Conservation (phyloP, 2,329 filamentous ascomycete species). For the Colletotrichum filicis region DNA sequence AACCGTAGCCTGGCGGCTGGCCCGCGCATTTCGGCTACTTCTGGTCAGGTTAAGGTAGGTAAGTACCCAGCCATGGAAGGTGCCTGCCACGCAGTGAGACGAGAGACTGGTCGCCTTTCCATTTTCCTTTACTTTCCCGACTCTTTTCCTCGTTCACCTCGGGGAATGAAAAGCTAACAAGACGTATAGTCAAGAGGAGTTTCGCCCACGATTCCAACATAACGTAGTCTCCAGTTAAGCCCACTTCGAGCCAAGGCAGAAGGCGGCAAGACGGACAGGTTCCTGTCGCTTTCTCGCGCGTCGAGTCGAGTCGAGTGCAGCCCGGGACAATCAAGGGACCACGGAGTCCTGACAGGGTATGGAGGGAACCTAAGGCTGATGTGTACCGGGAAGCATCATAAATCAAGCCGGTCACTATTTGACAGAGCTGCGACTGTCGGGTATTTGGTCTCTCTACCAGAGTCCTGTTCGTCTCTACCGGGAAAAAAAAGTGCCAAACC, state of each 20-base stretch:
- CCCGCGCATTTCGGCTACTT: neutral
- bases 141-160: neutral
- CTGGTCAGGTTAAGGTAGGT: neutral
- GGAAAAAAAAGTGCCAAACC: too few relatives aligned
- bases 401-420: neutral
- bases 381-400: neutral
- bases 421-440: neutral
- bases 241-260: constrained; percentile 19
- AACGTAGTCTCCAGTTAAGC: constrained; percentile 7
- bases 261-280: neutral
- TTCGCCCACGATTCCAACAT: neutral
- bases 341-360: neutral
- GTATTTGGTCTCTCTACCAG: too few relatives aligned
- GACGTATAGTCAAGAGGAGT: neutral
- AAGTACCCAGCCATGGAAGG: neutral
- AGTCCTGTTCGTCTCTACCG: neutral
- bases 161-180: neutral
- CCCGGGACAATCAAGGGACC: neutral
- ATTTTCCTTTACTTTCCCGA: neutral
- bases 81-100: neutral
- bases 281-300: neutral
- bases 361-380: neutral
- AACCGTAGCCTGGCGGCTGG: neutral
- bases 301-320: neutral
- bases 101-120: too few relatives aligned